Base-by-base conservation (phyloP, 2,329 filamentous ascomycete species). In the Claviceps capensis region DNA sequence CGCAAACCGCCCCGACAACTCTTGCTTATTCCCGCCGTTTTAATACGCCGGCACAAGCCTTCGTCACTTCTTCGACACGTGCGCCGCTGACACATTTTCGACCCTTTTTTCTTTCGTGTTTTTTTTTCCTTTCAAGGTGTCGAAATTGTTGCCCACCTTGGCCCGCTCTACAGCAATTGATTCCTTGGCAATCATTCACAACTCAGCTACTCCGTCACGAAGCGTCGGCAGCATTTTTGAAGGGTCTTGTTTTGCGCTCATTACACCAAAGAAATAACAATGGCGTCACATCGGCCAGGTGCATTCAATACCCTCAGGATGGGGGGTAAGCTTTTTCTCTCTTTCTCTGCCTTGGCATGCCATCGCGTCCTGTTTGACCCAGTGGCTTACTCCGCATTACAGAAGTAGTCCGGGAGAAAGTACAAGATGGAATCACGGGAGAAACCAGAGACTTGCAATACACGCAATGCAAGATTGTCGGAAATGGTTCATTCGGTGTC, bases 351-450 rank as follows among this genome's bases (percentile, higher is more conserved):
- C 19, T 41, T 49, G 30, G 51, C 46, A 42, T 36, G 30, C 46
- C 51, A 26, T 45, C 30, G 44, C 37, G 17, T 50, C 37, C 49
- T 44, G 34, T 49, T 47, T 59, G 41, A 57, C 47, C 52, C 7
- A 26, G 55, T 54, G 49, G 55, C 62, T 66, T 59, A 63, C 58
- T 52, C 40, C 57, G 59, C 2, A 14, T 37, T 54, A 26, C 65
- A 97, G 93, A 98, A 78, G 86, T 97, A 59, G 88, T 98, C 68
- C 89, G 89, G 68, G 93, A 98, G 74, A 97, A 95, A 75, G 93
- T 98, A 60, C 93, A 98, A 71, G 93, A 98, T 77, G 93, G 93
- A 67, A 76, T 95, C 60, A 98, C 93, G 14, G 93, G 93, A 63
- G 93, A 98, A 70, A 95, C 89, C 63, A 85, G 88, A 69, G 93